phyloP scores from a whole-genome alignment of 495 filamentous ascomycete species.

The Trichoderma asperelloides region DNA sequence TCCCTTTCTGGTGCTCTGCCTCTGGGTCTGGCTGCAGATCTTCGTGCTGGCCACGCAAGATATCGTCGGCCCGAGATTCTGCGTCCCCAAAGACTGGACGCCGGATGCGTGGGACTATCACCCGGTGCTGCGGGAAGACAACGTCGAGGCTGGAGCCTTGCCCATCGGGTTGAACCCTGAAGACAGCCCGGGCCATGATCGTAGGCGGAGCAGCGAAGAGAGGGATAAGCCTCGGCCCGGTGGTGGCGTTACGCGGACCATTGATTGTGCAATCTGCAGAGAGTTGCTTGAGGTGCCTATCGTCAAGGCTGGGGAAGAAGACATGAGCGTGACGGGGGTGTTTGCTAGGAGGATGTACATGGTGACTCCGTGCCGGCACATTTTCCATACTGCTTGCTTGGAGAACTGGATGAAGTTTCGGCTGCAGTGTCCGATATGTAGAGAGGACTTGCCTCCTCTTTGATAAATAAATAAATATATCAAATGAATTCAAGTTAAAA shows the following conservation, averaged over 20 bases:
- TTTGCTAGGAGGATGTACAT: conserved; percentile 78
- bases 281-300: conserved; percentile 85
- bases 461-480: conserved; percentile 26
- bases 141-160: conserved; percentile 64
- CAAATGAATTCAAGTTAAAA: background rate
- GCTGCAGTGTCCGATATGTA: conserved; percentile 90
- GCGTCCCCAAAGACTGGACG: conserved; percentile 55
- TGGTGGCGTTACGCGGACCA: conserved; percentile 24
- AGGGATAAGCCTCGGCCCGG: conserved; percentile 18
- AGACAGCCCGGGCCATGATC: conserved; percentile 28
- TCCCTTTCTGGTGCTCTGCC: conserved; percentile 52
- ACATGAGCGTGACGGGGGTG: conserved; percentile 53
- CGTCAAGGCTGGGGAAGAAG: conserved; percentile 47
- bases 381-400: conserved; percentile 87
- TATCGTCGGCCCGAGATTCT: conserved; percentile 74
- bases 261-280: conserved; percentile 94
- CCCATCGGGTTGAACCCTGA: conserved; percentile 57
- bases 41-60: conserved; percentile 70
- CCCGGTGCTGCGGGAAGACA: conserved; percentile 77
- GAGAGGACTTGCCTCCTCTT: conserved; percentile 78
- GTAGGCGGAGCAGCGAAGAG: conserved; percentile 20
- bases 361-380: conserved; percentile 94
- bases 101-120: conserved; percentile 91
- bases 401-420: conserved; percentile 95
- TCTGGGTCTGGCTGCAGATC: conserved; percentile 92